Percentiles rank a stretch among this genome's conserved stretches.
phyloP scores from a whole-genome alignment of 805 yeast genomes.

The Isabelozyma heimii region DNA sequence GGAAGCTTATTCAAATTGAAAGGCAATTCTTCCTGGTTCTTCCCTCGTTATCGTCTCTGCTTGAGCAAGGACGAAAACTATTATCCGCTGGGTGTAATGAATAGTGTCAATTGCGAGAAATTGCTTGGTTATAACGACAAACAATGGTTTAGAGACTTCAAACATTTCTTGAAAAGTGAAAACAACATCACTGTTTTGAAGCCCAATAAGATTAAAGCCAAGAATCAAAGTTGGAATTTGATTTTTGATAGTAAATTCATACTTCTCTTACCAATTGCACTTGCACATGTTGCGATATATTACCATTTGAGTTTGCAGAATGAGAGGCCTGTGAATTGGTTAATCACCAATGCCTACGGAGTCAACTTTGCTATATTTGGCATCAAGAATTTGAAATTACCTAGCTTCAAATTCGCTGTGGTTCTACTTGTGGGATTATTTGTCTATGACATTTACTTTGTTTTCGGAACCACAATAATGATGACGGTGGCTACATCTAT shows the following conservation, averaged over 20 bases:
- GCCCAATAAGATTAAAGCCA: conserved; percentile 23
- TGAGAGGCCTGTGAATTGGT: conserved; percentile 12
- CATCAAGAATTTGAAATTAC: conserved; percentile 34
- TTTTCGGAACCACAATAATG: conserved; percentile 63
- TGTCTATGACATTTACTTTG: conserved; percentile 65
- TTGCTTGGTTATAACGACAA: conserved; percentile 4
- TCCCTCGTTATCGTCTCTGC: conserved; percentile 39
- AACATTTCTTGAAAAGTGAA: conserved; percentile 7
- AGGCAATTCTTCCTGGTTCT: conserved; percentile 19
- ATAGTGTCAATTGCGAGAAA: conserved; percentile 15
- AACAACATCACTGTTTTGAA: conserved; percentile 11
- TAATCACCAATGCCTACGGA: conserved; percentile 38
- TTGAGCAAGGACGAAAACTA: conserved; percentile 35
- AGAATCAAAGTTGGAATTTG: conserved; percentile 14
- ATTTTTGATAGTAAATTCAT: conserved; percentile 19
- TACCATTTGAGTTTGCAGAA: conserved; percentile 2
- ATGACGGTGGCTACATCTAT: conserved; percentile 54
- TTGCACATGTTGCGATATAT: neutral
- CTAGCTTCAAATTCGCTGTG: conserved; percentile 45
- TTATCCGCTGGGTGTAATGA: conserved; percentile 38
- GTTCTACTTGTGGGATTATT: conserved; percentile 49
- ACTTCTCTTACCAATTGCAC: conserved; percentile 1
- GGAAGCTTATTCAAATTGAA: conserved; percentile 17
- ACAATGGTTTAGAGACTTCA: conserved; percentile 5
- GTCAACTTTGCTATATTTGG: conserved; percentile 43